Evolutionary conservation across 176 grass and related monocot genomes (phyloP).

Genomic region (Saccharum officinarum): DNA sequence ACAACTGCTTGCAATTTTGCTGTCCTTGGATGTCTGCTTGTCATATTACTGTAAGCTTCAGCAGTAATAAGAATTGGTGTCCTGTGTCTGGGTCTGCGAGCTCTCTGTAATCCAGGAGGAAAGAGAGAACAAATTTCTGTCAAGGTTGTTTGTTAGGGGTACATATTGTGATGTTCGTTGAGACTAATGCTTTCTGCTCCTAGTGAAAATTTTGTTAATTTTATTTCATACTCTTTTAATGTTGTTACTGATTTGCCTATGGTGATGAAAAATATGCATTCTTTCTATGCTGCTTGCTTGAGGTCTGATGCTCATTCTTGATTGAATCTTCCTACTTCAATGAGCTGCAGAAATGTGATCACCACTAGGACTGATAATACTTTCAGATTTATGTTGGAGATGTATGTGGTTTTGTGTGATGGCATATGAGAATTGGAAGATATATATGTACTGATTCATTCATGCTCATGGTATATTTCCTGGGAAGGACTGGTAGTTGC

Average conservation of each 20-base stretch:
- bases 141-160: conserved; percentile 3
- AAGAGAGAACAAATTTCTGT: conserved; percentile 22
- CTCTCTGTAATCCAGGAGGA: conserved; percentile 36
- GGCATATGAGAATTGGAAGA: conserved; percentile 33
- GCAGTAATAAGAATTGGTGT: conserved; percentile 40
- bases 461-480: neutral
- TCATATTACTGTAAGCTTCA: conserved; percentile 26
- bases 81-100: conserved; percentile 14
- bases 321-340: conserved; percentile 9
- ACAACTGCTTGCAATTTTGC: conserved; percentile 55
- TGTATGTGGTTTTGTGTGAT: conserved; percentile 22
- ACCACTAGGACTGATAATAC: neutral
- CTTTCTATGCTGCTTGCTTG: neutral
- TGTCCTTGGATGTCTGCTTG: conserved; percentile 19
- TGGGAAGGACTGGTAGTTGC: neutral
- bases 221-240: neutral
- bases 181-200: neutral
- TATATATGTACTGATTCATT: neutral
- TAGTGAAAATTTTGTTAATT: neutral
- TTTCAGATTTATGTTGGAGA: conserved; percentile 8
- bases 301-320: conserved; percentile 2
- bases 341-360: conserved; percentile 1
- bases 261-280: neutral
- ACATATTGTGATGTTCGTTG: conserved; percentile 9
- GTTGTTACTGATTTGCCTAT: neutral